phyloP scores from a whole-genome alignment of 2,329 filamentous ascomycete genomes.

The Colletotrichum orbiculare region DNA sequence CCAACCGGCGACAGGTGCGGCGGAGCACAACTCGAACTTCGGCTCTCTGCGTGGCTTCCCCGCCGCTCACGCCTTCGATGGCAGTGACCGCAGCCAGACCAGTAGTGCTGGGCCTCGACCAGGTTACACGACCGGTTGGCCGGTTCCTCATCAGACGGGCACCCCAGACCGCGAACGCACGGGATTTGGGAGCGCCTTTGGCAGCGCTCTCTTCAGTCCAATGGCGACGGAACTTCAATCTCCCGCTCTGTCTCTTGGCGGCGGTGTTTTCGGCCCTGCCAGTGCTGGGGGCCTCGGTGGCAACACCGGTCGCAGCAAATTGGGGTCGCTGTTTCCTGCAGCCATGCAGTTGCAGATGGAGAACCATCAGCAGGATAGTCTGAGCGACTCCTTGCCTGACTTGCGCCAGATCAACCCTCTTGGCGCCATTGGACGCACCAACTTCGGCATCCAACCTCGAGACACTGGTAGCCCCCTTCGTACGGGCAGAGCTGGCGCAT shows the following conservation, averaged over 20 bases:
- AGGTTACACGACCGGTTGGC: constrained; percentile 75
- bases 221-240: constrained; percentile 80
- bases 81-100: constrained; percentile 91
- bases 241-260: constrained; percentile 71
- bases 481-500: constrained; percentile 59
- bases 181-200: constrained; percentile 71
- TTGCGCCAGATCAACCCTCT: constrained; percentile 71
- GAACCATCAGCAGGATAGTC: constrained; percentile 70
- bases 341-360: constrained; percentile 95
- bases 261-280: constrained; percentile 75
- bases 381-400: constrained; percentile 69
- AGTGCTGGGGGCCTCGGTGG: constrained; percentile 67
- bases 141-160: constrained; percentile 69
- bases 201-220: constrained; percentile 82
- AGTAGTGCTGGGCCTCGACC: constrained; percentile 83
- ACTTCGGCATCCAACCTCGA: constrained; percentile 64
- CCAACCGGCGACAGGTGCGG: constrained; percentile 62
- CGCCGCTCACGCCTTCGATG: constrained; percentile 64
- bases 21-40: constrained; percentile 62
- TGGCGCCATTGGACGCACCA: constrained; percentile 73
- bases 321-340: constrained; percentile 87
- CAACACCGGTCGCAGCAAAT: constrained; percentile 82
- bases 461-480: constrained; percentile 71
- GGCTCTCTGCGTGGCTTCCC: constrained; percentile 65
- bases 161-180: constrained; percentile 75